Conservation (phyloP, 768 basidiomycete species). For the Mycena filopes region DNA sequence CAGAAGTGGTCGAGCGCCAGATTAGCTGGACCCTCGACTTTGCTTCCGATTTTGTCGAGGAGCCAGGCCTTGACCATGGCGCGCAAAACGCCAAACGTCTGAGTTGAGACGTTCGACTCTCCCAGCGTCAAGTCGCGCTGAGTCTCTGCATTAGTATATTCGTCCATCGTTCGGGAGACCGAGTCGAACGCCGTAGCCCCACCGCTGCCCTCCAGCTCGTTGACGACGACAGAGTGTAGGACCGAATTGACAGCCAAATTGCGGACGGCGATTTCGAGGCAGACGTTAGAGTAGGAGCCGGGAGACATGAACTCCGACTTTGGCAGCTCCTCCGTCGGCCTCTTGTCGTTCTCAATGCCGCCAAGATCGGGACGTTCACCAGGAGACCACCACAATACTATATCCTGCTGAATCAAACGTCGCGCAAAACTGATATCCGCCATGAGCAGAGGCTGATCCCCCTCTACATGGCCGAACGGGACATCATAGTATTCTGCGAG, state of each 20-base stretch:
- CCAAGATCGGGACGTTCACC: constrained; percentile 91
- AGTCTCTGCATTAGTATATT: constrained; percentile 80
- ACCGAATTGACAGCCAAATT: constrained; percentile 96
- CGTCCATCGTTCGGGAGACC: constrained; percentile 88
- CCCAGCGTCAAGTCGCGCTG: constrained; percentile 85
- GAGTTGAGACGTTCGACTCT: constrained; percentile 87
- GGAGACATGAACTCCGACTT: constrained; percentile 87
- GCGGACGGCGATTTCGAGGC: constrained; percentile 87
- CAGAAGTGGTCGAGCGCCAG: constrained; percentile 93
- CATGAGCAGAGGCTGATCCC: constrained; percentile 88
- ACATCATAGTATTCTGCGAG: constrained; percentile 93
- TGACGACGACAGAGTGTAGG: constrained; percentile 92
- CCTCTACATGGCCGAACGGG: constrained; percentile 91
- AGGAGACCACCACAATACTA: constrained; percentile 97
- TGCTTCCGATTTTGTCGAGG: constrained; percentile 81
- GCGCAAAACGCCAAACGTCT: constrained; percentile 87
- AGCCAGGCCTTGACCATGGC: constrained; percentile 92
- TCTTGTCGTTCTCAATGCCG: constrained; percentile 88
- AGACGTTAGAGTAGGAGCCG: constrained; percentile 93
- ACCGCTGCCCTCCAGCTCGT: constrained; percentile 96
- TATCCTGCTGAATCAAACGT: constrained; percentile 86
- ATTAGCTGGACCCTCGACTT: constrained; percentile 72
- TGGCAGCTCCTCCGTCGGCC: constrained; percentile 79
- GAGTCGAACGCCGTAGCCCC: constrained; percentile 96
- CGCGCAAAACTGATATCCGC: constrained; percentile 94